Conservation (phyloP, 1,139 yeast species). For the Zygosaccharomyces pseudobailii region DNA sequence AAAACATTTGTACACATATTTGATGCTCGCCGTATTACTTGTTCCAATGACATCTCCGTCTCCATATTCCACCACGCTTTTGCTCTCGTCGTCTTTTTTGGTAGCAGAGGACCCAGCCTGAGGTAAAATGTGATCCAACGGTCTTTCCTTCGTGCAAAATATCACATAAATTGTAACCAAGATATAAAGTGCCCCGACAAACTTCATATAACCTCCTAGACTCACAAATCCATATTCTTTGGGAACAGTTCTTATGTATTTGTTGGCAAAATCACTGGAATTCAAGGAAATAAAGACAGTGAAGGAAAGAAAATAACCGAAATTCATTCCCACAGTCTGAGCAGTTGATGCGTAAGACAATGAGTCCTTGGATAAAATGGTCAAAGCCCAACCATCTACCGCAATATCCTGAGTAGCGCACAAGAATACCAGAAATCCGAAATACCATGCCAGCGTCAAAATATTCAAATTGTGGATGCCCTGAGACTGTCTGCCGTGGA, state of each 20-base stretch:
- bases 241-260: constrained; percentile 63
- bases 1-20: constrained; percentile 69
- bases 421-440: constrained; percentile 72
- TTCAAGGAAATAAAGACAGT: constrained; percentile 87
- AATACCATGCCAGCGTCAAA: constrained; percentile 40
- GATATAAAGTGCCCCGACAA: constrained; percentile 75
- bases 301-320: constrained; percentile 88
- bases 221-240: constrained; percentile 61
- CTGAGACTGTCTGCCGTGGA: constrained; percentile 17
- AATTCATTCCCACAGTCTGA: constrained; percentile 89
- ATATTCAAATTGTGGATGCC: constrained; percentile 20
- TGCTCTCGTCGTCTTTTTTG: constrained; percentile 34
- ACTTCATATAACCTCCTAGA: constrained; percentile 66
- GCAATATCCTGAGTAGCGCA: constrained; percentile 99
- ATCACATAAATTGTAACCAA: constrained; percentile 59
- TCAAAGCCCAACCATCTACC: constrained; percentile 98
- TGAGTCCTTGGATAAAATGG: constrained; percentile 71
- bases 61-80: constrained; percentile 16
- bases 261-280: constrained; percentile 89
- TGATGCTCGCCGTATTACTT: constrained; percentile 30
- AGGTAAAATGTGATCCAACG: constrained; percentile 32
- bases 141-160: constrained; percentile 61
- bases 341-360: constrained; percentile 96
- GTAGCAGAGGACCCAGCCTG: constrained; percentile 37
- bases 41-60: constrained; percentile 28